Percentiles rank a stretch among this genome's conserved stretches.
Conservation (phyloP, 1,284 basidiomycete genomes). For the Phylloporus sp. region DNA sequence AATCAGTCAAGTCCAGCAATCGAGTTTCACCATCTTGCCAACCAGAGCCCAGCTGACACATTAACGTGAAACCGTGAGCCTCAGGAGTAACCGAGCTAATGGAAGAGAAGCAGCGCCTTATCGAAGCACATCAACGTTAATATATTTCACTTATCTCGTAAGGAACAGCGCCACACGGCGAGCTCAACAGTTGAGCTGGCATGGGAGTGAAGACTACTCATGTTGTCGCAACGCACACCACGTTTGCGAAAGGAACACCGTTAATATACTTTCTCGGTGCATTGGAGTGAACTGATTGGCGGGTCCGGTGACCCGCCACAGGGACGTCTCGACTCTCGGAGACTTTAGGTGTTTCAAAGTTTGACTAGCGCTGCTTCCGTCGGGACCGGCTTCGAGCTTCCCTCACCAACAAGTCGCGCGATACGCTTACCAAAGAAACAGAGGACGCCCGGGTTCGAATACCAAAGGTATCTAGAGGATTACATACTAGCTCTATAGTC, state of each 20-base stretch:
- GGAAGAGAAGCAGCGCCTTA: constrained; percentile 20
- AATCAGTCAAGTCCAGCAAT: neutral
- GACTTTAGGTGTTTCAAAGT: constrained; percentile 15
- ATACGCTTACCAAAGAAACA: neutral
- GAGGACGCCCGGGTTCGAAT: too few relatives aligned
- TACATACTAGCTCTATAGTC: constrained; percentile 26
- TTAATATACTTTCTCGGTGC: too few relatives aligned
- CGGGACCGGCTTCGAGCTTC: constrained; percentile 5
- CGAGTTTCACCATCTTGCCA: constrained; percentile 5
- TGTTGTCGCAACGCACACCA: too few relatives aligned
- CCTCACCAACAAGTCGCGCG: neutral
- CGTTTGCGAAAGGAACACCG: too few relatives aligned
- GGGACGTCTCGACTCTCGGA: constrained; percentile 21
- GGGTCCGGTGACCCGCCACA: constrained; percentile 2
- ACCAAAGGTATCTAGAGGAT: too few relatives aligned
- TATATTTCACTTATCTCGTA: constrained; percentile 13
- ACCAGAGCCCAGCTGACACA: constrained; percentile 15
- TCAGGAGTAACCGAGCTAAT: neutral
- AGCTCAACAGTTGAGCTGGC: constrained; percentile 15
- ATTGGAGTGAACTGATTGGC: too few relatives aligned
- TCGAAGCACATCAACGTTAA: constrained; percentile 6
- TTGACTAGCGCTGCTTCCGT: constrained; percentile 9
- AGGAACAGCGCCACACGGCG: constrained; percentile 30
- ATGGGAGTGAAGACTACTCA: too few relatives aligned
- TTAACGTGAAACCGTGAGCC: constrained; percentile 27